Evolutionary conservation across 192 early-diverging fungal genomes (phyloP).

Genomic region (Martensiomyces pterosporus): DNA sequence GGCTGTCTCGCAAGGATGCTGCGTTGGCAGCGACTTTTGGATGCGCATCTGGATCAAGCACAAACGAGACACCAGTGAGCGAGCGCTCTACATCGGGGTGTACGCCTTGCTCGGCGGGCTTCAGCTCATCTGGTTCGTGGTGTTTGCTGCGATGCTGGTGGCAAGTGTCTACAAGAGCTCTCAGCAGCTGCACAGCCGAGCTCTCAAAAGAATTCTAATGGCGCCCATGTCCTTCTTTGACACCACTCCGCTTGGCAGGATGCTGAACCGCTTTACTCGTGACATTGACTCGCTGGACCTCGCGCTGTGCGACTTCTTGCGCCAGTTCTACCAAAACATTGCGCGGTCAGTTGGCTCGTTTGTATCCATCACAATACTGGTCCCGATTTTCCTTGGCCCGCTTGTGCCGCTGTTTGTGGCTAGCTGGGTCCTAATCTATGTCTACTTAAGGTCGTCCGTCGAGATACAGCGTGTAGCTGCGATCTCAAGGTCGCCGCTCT

Average conservation of each 20-base stretch:
- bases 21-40: constrained; percentile 58
- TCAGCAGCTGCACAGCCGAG: constrained; percentile 60
- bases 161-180: constrained; percentile 46
- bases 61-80: constrained; percentile 15
- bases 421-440: constrained; percentile 69
- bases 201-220: constrained; percentile 69
- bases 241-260: constrained; percentile 66
- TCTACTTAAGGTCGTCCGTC: constrained; percentile 77
- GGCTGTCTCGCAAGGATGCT: constrained; percentile 24
- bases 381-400: constrained; percentile 70
- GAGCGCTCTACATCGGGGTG: constrained; percentile 56
- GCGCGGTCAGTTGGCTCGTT: constrained; percentile 32
- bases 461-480: constrained; percentile 91
- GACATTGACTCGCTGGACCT: constrained; percentile 62
- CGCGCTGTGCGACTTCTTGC: constrained; percentile 58
- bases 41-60: constrained; percentile 58
- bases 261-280: constrained; percentile 71
- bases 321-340: constrained; percentile 58
- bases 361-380: constrained; percentile 43
- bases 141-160: constrained; percentile 25
- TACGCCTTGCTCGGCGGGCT: constrained; percentile 64
- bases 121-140: constrained; percentile 50
- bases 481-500: constrained; percentile 74
- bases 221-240: constrained; percentile 73
- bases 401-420: constrained; percentile 66